phyloP scores from a whole-genome alignment of 148 eudicot genomes.

The Camellia sinensis region DNA sequence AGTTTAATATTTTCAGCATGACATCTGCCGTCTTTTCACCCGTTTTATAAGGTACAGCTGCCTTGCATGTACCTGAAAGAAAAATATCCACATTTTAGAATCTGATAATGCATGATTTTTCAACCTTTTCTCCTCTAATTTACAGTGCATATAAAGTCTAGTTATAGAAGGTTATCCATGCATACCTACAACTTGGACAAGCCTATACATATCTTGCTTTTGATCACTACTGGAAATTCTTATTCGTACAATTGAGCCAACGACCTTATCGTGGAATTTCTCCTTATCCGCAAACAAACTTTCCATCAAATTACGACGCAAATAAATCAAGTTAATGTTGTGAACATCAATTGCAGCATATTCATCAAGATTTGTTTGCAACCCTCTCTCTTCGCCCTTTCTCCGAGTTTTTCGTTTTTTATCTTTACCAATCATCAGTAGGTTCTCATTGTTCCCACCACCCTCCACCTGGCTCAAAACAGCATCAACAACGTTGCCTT shows the following conservation, averaged over 20 bases:
- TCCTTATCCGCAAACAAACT: constrained; percentile 48
- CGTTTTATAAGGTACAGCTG: constrained; percentile 53
- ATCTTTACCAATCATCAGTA: constrained; percentile 38
- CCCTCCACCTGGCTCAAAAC: constrained; percentile 36
- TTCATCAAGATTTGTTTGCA: constrained; percentile 52
- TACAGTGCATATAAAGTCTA: background rate
- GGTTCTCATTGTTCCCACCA: constrained; percentile 37
- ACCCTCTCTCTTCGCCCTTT: constrained; percentile 52
- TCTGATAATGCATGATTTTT: background rate
- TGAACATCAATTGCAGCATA: constrained; percentile 91
- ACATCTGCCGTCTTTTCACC: constrained; percentile 55
- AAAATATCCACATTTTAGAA: constrained; percentile 11
- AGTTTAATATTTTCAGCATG: constrained; percentile 71
- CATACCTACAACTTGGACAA: constrained; percentile 89
- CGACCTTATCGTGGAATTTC: constrained; percentile 73
- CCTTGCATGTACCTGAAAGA: constrained; percentile 65
- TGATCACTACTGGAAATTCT: constrained; percentile 70
- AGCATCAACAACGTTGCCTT: constrained; percentile 47
- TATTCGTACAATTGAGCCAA: constrained; percentile 88
- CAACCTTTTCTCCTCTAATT: background rate
- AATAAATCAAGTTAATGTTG: constrained; percentile 78
- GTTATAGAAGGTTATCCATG: background rate
- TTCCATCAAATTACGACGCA: constrained; percentile 71
- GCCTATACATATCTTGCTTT: constrained; percentile 82
- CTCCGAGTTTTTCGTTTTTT: constrained; percentile 53